These are phyloP conservation scores for Gastrolobium bilobum DNA, from an alignment of 306 rosid genomes.

Conservation along the genomic window DNA sequence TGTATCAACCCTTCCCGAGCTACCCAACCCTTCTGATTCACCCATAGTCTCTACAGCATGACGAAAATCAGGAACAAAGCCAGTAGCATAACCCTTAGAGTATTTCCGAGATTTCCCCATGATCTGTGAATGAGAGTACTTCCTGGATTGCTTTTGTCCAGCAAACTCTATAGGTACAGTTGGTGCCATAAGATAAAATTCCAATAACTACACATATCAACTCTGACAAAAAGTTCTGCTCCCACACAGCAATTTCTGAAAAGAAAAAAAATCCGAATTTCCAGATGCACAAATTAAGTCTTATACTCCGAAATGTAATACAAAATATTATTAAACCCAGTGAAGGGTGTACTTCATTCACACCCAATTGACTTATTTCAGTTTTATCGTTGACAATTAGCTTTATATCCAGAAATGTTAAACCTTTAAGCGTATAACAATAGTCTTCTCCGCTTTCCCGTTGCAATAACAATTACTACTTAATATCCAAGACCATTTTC, in stretches of 20 bases:
- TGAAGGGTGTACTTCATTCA: conserved; percentile 49
- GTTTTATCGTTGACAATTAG: not conserved
- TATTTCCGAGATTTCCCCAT: conserved; percentile 96
- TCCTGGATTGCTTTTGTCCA: conserved; percentile 81
- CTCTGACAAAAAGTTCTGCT: conserved; percentile 48
- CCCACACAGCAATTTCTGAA: conserved; percentile 42
- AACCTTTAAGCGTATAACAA: conserved; percentile 14
- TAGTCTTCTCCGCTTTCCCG: conserved; percentile 25
- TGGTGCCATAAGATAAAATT: conserved; percentile 86
- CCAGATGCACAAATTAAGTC: conserved; percentile 45
- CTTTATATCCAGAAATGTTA: conserved; percentile 33
- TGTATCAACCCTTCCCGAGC: conserved; percentile 74
- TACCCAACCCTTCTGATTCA: conserved; percentile 91
- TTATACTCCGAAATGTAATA: conserved; percentile 50
- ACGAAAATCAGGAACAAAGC: conserved; percentile 86
- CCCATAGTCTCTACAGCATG: conserved; percentile 91
- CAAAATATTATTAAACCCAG: conserved; percentile 50
- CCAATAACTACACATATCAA: conserved; percentile 82
- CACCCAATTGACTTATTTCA: conserved; percentile 44
- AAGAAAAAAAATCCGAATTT: conserved; percentile 29
- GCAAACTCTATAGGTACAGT: conserved; percentile 87
- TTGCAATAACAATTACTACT: not conserved
- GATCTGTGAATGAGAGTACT: conserved; percentile 63
- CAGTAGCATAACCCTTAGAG: conserved; percentile 79
- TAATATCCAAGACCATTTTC: too few relatives aligned